Conservation (phyloP, 768 basidiomycete species). For the Pilatotrama ljubarskyi region DNA sequence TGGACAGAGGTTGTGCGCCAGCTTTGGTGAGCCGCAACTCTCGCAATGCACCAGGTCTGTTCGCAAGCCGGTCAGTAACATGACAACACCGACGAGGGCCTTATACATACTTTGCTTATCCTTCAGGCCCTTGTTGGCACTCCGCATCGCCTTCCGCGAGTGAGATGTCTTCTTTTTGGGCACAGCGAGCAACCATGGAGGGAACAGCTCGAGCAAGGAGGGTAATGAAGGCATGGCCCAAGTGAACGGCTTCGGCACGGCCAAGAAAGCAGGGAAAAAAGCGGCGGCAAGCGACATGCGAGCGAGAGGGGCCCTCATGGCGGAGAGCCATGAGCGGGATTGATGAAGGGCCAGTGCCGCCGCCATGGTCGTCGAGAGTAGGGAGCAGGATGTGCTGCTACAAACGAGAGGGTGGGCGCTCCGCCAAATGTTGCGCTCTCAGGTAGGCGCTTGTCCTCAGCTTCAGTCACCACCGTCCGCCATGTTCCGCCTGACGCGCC, state of each 20-base stretch:
- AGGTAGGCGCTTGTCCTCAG: background rate
- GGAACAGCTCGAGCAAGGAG: constrained; percentile 72
- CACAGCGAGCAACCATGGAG: constrained; percentile 86
- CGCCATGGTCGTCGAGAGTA: constrained; percentile 38
- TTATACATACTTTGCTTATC: constrained; percentile 79
- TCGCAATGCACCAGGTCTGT: constrained; percentile 88
- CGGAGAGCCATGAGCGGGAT: constrained; percentile 25
- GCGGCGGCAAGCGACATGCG: constrained; percentile 25
- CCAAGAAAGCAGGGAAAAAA: constrained; percentile 25
- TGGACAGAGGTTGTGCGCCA: constrained; percentile 85
- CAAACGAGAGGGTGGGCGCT: background rate
- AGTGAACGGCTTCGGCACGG: constrained; percentile 32
- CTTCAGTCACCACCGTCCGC: constrained; percentile 25
- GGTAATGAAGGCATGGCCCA: constrained; percentile 44
- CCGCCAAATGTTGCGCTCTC: background rate
- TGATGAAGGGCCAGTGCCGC: constrained; percentile 37
- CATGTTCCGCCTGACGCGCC: constrained; percentile 80
- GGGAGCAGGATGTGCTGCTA: constrained; percentile 4
- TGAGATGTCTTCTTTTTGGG: constrained; percentile 95
- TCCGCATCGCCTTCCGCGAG: constrained; percentile 92
- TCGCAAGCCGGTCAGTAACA: constrained; percentile 8
- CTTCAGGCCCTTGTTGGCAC: constrained; percentile 91
- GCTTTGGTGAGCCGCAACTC: constrained; percentile 86
- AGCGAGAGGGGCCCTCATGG: constrained; percentile 26
- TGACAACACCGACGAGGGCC: background rate